Conservation (phyloP, 2,329 filamentous ascomycete species). For the Colletotrichum tropicale region DNA sequence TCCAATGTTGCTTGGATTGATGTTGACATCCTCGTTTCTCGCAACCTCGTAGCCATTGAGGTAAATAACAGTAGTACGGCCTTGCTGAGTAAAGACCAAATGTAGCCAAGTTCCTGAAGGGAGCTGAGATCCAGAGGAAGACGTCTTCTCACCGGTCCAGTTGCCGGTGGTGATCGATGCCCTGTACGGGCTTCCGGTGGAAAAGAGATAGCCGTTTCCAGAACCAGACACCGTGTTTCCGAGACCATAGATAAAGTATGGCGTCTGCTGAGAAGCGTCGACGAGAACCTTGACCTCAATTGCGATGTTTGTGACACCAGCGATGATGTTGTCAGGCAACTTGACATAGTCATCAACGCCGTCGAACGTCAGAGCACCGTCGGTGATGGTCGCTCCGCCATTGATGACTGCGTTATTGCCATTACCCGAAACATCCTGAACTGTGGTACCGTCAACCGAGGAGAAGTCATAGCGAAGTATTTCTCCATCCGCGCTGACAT, state of each 20-base stretch:
- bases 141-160: conserved; percentile 22
- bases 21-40: conserved; percentile 7
- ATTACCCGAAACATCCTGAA: conserved; percentile 25
- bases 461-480: conserved; percentile 26
- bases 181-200: conserved; percentile 25
- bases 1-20: conserved; percentile 21
- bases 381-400: conserved; percentile 18
- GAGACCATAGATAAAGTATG: conserved; percentile 29
- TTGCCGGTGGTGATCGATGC: conserved; percentile 23
- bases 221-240: conserved; percentile 23
- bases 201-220: conserved; percentile 27
- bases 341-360: conserved; percentile 26
- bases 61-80: conserved; percentile 26
- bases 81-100: conserved; percentile 23
- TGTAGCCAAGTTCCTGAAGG: conserved; percentile 23
- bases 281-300: conserved; percentile 24
- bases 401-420: conserved; percentile 22
- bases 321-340: conserved; percentile 25
- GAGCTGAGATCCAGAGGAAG: conserved; percentile 16
- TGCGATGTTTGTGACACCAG: conserved; percentile 21
- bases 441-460: background rate
- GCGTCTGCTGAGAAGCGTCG: conserved; percentile 20
- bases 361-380: conserved; percentile 24
- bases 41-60: conserved; percentile 36
- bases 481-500: conserved; percentile 19